A percentile compares a stretch with the other conserved stretches of the same genome.
These are phyloP conservation scores for Globisporangium abappressorium DNA, from an alignment of 352 stramenopile genomes.

Conservation along the genomic window DNA sequence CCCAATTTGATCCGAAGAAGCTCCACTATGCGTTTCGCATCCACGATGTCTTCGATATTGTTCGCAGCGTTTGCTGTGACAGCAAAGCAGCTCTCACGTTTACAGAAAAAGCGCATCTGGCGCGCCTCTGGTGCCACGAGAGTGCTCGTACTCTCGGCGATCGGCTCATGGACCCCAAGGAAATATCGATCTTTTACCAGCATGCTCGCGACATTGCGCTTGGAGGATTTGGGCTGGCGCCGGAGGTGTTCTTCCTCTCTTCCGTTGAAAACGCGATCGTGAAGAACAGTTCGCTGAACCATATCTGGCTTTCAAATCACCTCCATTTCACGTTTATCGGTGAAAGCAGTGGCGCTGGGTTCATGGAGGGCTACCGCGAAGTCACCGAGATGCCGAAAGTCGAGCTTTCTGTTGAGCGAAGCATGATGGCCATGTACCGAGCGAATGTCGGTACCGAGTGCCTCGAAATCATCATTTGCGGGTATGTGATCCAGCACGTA, in stretches of 20 bases:
- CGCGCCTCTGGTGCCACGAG: slow-evolving; percentile 77
- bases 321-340: slow-evolving; percentile 57
- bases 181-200: slow-evolving; percentile 40
- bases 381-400: slow-evolving; percentile 50
- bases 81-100: slow-evolving; percentile 27
- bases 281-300: slow-evolving; percentile 21
- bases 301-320: slow-evolving; percentile 45
- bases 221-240: slow-evolving; percentile 37
- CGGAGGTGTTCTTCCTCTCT: slow-evolving; percentile 35
- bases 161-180: slow-evolving; percentile 32
- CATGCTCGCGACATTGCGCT: slow-evolving; percentile 44
- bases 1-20: slow-evolving; percentile 32
- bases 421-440: slow-evolving; percentile 54
- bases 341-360: slow-evolving; percentile 32
- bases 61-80: slow-evolving; percentile 43
- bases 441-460: slow-evolving; percentile 26
- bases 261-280: slow-evolving; percentile 11
- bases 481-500: slow-evolving; percentile 52
- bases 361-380: slow-evolving; percentile 56
- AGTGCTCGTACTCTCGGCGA: slow-evolving; percentile 51
- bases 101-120: slow-evolving; percentile 45
- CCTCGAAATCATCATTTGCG: slow-evolving; percentile 52
- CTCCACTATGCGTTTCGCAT: slow-evolving; percentile 51
- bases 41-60: slow-evolving; percentile 39
- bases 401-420: slow-evolving; percentile 49